Evolutionary conservation across 2,329 filamentous ascomycete species (phyloP).

Genomic region (Hansfordia pulvinata): DNA sequence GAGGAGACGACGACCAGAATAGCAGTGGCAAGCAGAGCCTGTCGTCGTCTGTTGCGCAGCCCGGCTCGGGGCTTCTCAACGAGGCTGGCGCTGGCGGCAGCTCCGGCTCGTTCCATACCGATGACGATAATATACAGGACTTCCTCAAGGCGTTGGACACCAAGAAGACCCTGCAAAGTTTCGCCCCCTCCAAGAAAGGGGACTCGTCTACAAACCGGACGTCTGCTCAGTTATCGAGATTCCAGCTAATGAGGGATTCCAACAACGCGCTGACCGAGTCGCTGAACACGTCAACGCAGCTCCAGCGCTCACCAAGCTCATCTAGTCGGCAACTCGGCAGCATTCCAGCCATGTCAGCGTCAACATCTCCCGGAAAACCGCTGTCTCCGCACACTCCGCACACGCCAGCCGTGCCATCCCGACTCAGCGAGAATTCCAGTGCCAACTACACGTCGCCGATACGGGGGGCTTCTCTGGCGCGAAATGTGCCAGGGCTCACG

Average conservation of each 20-base stretch:
- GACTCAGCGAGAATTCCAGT: conserved; percentile 84
- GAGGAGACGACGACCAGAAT: conserved; percentile 56
- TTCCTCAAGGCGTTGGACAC: conserved; percentile 83
- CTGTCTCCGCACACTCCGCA: conserved; percentile 85
- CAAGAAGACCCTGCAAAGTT: conserved; percentile 73
- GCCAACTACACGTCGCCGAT: conserved; percentile 42
- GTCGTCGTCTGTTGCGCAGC: conserved; percentile 54
- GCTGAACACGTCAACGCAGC: conserved; percentile 76
- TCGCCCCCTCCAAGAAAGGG: conserved; percentile 53
- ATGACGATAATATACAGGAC: conserved; percentile 87
- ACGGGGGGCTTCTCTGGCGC: conserved; percentile 12
- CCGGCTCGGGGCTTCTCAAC: conserved; percentile 67
- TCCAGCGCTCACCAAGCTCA: conserved; percentile 72
- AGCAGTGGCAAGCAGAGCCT: conserved; percentile 73
- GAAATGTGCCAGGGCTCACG: conserved; percentile 12
- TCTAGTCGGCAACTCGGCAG: conserved; percentile 47
- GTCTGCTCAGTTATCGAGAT: conserved; percentile 68
- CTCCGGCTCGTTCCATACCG: conserved; percentile 55
- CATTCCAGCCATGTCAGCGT: conserved; percentile 61
- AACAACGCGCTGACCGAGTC: conserved; percentile 84
- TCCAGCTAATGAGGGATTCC: conserved; percentile 79
- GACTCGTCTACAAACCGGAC: conserved; percentile 64
- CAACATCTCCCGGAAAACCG: conserved; percentile 81
- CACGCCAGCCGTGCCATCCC: conserved; percentile 82
- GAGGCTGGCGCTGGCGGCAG: conserved; percentile 53